Evolutionary conservation across 805 yeast genomes (phyloP).

Genomic region (Peterozyma toletana): DNA sequence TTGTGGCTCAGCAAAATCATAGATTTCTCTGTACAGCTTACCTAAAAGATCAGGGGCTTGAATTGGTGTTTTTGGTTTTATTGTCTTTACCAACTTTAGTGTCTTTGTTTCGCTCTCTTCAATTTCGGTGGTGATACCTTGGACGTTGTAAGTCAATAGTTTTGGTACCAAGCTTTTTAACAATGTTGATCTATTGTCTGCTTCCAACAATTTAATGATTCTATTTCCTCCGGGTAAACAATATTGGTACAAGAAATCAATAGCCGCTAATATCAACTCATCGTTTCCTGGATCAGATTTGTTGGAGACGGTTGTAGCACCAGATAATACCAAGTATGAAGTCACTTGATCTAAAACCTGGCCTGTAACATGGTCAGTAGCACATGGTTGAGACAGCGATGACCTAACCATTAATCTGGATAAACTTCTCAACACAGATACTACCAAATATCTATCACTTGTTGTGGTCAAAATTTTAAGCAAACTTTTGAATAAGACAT

Average conservation of each 20-base stretch:
- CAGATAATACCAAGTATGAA: slow-evolving; percentile 47
- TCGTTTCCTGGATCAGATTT: slow-evolving; percentile 36
- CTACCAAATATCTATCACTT: slow-evolving; percentile 62
- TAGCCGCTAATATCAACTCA: slow-evolving; percentile 64
- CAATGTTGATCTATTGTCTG: slow-evolving; percentile 41
- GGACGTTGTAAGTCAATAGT: slow-evolving; percentile 43
- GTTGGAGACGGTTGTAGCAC: slow-evolving; percentile 13
- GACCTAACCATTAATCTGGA: slow-evolving; percentile 72
- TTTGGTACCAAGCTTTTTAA: slow-evolving; percentile 57
- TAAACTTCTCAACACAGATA: slow-evolving; percentile 67
- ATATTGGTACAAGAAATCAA: slow-evolving; percentile 81
- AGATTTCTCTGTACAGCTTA: slow-evolving; percentile 50
- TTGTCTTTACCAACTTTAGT: slow-evolving; percentile 42
- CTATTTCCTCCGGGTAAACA: slow-evolving; percentile 56
- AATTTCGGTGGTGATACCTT: slow-evolving; percentile 23
- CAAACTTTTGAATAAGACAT: slow-evolving; percentile 55
- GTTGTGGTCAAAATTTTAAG: slow-evolving; percentile 40
- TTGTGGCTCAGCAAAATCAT: slow-evolving; percentile 71
- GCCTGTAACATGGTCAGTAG: slow-evolving; percentile 40
- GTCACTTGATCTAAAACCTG: slow-evolving; percentile 45
- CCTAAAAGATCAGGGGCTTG: slow-evolving; percentile 55
- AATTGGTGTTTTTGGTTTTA: slow-evolving; percentile 58
- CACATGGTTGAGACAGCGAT: slow-evolving; percentile 36
- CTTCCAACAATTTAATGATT: slow-evolving; percentile 41
- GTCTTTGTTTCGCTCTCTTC: slow-evolving; percentile 8